These are phyloP conservation scores for Lipomyces chichibuensis DNA, from an alignment of 805 yeast genomes.

Conservation along the genomic window DNA sequence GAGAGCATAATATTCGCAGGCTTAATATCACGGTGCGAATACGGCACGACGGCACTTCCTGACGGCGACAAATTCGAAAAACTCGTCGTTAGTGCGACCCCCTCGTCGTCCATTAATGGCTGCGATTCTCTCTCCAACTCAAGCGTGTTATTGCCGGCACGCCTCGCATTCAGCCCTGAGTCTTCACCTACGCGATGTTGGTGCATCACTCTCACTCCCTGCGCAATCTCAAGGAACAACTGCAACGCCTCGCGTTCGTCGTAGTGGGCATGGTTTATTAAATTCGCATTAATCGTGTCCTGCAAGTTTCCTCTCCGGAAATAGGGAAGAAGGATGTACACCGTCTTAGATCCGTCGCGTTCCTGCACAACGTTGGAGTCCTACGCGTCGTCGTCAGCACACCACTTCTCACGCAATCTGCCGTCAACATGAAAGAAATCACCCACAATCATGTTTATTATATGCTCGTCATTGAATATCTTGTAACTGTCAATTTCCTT, in stretches of 20 bases:
- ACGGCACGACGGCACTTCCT: slow-evolving; percentile 58
- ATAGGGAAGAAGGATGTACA: slow-evolving; percentile 79
- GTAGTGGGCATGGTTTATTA: slow-evolving; percentile 57
- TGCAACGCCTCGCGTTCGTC: slow-evolving; percentile 66
- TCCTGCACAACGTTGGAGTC: slow-evolving; percentile 76
- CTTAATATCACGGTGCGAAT: slow-evolving; percentile 84
- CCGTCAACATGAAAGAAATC: background rate
- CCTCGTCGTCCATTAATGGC: slow-evolving; percentile 48
- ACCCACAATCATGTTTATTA: slow-evolving; percentile 58
- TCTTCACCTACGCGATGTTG: slow-evolving; percentile 49
- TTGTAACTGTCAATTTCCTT: slow-evolving; percentile 76
- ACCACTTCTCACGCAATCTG: background rate
- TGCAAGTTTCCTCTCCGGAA: slow-evolving; percentile 69
- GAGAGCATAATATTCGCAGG: slow-evolving; percentile 88
- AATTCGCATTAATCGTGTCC: slow-evolving; percentile 69
- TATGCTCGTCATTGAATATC: slow-evolving; percentile 67
- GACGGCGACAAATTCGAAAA: slow-evolving; percentile 6
- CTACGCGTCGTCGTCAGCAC: background rate
- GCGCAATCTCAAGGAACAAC: slow-evolving; percentile 67
- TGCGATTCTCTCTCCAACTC: slow-evolving; percentile 38
- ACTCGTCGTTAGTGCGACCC: background rate
- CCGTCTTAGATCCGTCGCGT: slow-evolving; percentile 74
- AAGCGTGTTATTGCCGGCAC: slow-evolving; percentile 1
- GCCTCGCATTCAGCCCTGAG: background rate
- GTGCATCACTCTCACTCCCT: slow-evolving; percentile 80